These are phyloP conservation scores for Wallacemonas sp. DNA, from an alignment of 208 protist species.

Conservation along the genomic window DNA sequence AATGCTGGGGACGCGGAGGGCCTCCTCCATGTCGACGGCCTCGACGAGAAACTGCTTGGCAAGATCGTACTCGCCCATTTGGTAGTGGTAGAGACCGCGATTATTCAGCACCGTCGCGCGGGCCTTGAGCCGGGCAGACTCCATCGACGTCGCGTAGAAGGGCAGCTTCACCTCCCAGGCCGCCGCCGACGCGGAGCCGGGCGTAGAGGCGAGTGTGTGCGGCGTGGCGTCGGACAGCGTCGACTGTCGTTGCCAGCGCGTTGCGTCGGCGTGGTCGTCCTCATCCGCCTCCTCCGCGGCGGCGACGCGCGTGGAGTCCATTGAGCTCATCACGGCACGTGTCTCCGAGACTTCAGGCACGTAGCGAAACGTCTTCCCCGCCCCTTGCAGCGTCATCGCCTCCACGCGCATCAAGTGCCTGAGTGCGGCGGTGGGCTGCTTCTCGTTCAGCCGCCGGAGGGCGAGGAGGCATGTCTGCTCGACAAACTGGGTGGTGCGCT, in stretches of 20 bases:
- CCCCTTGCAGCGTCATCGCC: conserved; percentile 35
- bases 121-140: conserved; percentile 38
- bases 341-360: conserved; percentile 33
- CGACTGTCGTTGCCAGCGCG: too few species aligned
- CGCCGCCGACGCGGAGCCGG: neutral
- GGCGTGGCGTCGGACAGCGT: too few species aligned
- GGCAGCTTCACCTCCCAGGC: conserved; percentile 50
- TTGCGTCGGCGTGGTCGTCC: too few species aligned
- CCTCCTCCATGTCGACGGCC: conserved; percentile 59
- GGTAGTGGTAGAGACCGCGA: conserved; percentile 84
- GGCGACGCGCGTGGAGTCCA: too few species aligned
- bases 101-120: conserved; percentile 71
- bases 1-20: conserved; percentile 51
- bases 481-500: conserved; percentile 29
- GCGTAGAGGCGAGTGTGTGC: neutral
- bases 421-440: conserved; percentile 56
- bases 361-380: conserved; percentile 50
- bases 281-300: too few species aligned
- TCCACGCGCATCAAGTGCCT: conserved; percentile 48
- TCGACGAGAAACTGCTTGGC: conserved; percentile 46
- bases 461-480: conserved; percentile 35
- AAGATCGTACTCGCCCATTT: conserved; percentile 70
- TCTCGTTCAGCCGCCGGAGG: conserved; percentile 63
- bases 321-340: neutral
- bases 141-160: conserved; percentile 54